A percentile compares a stretch with the other conserved stretches of the same genome.
Evolutionary conservation across 768 basidiomycete genomes (phyloP).

Genomic region (Suillus spraguei): DNA sequence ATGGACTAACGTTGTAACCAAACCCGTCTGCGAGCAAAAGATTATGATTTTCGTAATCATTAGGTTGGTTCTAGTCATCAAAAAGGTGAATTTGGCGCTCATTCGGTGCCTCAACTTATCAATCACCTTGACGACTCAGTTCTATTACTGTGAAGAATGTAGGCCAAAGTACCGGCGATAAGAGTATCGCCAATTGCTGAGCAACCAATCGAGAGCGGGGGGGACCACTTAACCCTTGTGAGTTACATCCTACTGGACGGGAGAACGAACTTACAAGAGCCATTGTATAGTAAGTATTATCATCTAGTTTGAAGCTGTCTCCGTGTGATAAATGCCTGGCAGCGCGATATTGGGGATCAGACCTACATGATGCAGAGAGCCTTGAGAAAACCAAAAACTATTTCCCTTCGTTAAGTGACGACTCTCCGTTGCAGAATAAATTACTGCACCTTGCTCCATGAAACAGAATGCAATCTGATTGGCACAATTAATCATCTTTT

Average conservation of each 20-base stretch:
- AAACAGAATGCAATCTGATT: neutral
- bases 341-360: neutral
- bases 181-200: constrained; percentile 23
- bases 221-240: constrained; percentile 21
- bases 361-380: neutral
- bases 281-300: neutral
- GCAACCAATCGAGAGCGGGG: constrained; percentile 25
- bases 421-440: neutral
- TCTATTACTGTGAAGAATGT: constrained; percentile 16
- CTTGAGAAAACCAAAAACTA: constrained; percentile 1
- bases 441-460: neutral
- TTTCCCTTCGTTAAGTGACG: neutral
- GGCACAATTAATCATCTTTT: neutral
- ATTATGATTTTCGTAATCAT: constrained; percentile 21
- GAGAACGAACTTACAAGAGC: neutral
- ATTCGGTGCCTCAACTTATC: neutral
- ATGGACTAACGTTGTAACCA: constrained; percentile 25
- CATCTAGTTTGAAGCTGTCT: neutral
- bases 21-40: constrained; percentile 30
- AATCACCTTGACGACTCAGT: constrained; percentile 19
- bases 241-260: neutral
- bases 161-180: constrained; percentile 25
- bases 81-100: neutral
- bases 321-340: neutral
- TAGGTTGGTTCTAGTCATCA: constrained; percentile 16